A percentile compares a stretch with the other conserved stretches of the same genome.
Conservation (phyloP, 176 grass and related monocot species). For the Triticum urartu region DNA sequence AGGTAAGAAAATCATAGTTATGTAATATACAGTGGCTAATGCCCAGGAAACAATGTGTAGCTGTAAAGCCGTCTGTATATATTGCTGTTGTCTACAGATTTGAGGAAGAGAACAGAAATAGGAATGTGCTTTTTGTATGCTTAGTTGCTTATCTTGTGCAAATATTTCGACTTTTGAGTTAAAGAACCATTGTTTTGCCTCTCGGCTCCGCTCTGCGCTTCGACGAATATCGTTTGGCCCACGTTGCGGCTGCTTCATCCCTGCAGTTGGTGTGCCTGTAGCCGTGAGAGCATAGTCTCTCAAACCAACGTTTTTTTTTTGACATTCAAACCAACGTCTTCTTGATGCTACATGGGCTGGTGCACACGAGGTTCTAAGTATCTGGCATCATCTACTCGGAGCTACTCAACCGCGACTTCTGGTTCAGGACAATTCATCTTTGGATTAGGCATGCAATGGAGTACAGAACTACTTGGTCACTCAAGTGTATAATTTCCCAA, state of each 20-base stretch:
- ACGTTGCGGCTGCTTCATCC: too few species aligned
- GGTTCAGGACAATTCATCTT: neutral
- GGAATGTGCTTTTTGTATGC: neutral
- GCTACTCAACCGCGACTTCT: neutral
- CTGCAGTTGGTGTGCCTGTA: too few species aligned
- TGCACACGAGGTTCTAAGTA: neutral
- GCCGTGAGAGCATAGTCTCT: neutral
- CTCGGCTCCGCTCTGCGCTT: neutral
- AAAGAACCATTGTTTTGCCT: neutral
- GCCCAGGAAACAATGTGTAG: conserved; percentile 36
- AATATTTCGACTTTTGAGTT: conserved; percentile 19
- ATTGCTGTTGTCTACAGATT: conserved; percentile 26
- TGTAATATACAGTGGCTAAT: conserved; percentile 38
- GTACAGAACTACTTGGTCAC: too few species aligned
- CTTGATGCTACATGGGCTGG: neutral
- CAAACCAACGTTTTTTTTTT: neutral
- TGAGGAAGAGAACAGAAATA: conserved; percentile 24
- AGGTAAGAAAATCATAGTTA: conserved; percentile 48
- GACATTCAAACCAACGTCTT: neutral
- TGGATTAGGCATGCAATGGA: neutral
- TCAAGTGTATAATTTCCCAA: too few species aligned
- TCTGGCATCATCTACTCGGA: neutral
- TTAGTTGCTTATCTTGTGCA: conserved; percentile 34
- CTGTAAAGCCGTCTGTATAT: conserved; percentile 52
- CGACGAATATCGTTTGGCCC: neutral